Evolutionary conservation across 345 rosid genomes (phyloP).

Genomic region (Garcia nutans): DNA sequence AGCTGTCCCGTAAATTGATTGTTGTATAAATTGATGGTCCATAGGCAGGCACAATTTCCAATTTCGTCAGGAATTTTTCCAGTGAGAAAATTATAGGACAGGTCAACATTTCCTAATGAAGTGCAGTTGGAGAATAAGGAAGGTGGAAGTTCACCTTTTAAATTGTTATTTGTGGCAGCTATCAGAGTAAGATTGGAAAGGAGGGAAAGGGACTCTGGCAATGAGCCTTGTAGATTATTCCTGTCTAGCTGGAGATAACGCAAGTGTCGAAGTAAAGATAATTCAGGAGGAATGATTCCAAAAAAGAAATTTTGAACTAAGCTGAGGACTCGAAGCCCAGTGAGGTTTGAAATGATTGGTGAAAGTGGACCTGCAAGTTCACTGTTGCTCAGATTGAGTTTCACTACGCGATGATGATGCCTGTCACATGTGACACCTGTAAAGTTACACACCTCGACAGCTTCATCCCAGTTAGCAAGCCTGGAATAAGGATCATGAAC

Average conservation of each 20-base stretch:
- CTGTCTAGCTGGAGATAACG: slow-evolving; percentile 21
- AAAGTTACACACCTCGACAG: slow-evolving; percentile 44
- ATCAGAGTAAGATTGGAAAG: slow-evolving; percentile 34
- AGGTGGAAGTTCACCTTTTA: slow-evolving; percentile 39
- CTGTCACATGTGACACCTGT: slow-evolving; percentile 38
- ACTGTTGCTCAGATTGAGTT: slow-evolving; percentile 26
- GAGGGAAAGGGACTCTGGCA: slow-evolving; percentile 37
- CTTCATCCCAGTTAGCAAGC: slow-evolving; percentile 42
- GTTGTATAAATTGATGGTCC: slow-evolving; percentile 39
- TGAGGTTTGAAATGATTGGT: slow-evolving; percentile 47
- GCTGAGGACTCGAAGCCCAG: slow-evolving; percentile 32
- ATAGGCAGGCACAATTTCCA: slow-evolving; percentile 39
- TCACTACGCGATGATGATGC: slow-evolving; percentile 30
- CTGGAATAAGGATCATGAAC: slow-evolving; percentile 29
- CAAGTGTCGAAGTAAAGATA: slow-evolving; percentile 40
- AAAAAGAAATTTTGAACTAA: slow-evolving; percentile 38
- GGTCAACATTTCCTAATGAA: slow-evolving; percentile 36
- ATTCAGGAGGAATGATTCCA: slow-evolving; percentile 41
- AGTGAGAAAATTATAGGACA: slow-evolving; percentile 37
- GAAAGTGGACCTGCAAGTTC: slow-evolving; percentile 39
- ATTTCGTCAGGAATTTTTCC: slow-evolving; percentile 51
- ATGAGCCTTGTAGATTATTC: slow-evolving; percentile 37
- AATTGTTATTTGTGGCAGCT: slow-evolving; percentile 21
- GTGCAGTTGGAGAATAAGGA: slow-evolving; percentile 52
- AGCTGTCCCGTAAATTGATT: slow-evolving; percentile 42